A percentile compares a stretch with the other conserved stretches of the same genome.
Evolutionary conservation across 208 protist genomes (phyloP).

Genomic region (Leptomonas pyrrhocoris): DNA sequence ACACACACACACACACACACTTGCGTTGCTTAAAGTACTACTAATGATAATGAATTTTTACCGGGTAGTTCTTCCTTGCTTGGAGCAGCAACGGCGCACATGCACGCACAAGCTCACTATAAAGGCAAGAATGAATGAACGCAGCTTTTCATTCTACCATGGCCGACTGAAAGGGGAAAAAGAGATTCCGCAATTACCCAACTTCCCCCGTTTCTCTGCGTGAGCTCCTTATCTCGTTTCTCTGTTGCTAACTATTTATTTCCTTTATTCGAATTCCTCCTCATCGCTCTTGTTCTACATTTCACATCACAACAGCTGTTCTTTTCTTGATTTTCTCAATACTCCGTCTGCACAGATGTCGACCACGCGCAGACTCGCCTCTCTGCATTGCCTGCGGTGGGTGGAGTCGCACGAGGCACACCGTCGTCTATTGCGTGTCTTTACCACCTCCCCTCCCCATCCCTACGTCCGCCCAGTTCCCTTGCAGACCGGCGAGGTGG

Average conservation of each 20-base stretch:
- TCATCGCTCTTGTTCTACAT: too few relatives aligned
- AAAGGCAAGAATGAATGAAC: too few relatives aligned
- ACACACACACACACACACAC: too few relatives aligned
- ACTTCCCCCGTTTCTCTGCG: too few relatives aligned
- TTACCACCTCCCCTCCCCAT: background rate
- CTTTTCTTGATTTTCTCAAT: background rate
- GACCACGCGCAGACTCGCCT: background rate
- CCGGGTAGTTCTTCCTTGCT: too few relatives aligned
- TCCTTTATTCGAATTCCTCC: background rate
- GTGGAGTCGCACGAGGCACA: background rate
- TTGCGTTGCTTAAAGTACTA: too few relatives aligned
- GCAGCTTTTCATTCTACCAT: too few relatives aligned
- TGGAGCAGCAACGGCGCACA: too few relatives aligned
- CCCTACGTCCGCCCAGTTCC: background rate
- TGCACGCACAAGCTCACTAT: too few relatives aligned
- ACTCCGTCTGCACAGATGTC: background rate
- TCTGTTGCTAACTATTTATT: conserved; percentile 6
- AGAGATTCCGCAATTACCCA: too few relatives aligned
- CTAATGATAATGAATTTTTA: too few relatives aligned
- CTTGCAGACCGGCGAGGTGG: conserved; percentile 11
- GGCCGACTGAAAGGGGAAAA: background rate
- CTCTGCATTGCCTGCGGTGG: background rate
- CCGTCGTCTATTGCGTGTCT: background rate
- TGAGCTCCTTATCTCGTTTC: conserved; percentile 1
- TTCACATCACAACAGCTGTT: too few relatives aligned